Conservation (phyloP, 2,329 filamentous ascomycete genomes). For the Fusarium hainanense region DNA sequence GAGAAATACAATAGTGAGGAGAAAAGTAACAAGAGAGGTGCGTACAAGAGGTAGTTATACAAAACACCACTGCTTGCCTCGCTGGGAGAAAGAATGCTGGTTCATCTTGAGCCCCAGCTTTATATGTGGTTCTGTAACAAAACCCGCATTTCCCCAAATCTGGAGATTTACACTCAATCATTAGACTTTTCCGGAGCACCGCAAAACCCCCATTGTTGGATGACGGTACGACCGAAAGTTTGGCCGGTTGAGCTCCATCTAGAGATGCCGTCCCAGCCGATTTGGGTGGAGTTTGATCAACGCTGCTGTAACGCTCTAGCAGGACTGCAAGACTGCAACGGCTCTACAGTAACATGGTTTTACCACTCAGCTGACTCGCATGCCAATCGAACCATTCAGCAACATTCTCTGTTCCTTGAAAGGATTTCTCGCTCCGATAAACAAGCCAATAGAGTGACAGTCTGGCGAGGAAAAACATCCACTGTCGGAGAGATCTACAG, state of each 20-base stretch:
- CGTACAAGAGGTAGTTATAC: background rate
- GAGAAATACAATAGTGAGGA: no score
- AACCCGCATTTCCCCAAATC: slow-evolving; percentile 1
- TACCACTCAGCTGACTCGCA: slow-evolving; percentile 9
- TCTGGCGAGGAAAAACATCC: no score
- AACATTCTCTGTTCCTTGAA: background rate
- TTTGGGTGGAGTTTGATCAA: slow-evolving; percentile 26
- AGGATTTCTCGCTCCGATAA: slow-evolving; percentile 19
- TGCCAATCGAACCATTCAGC: slow-evolving; percentile 15
- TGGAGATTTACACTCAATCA: slow-evolving; percentile 19
- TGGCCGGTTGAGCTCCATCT: slow-evolving; percentile 39
- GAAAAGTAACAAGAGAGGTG: no score
- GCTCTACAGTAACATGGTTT: slow-evolving; percentile 9
- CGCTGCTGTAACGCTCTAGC: background rate
- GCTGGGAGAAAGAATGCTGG: no score
- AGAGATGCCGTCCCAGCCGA: slow-evolving; percentile 36
- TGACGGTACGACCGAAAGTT: slow-evolving; percentile 43
- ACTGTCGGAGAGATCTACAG: slow-evolving; percentile 17
- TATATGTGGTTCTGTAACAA: slow-evolving; percentile 18
- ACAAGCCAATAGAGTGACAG: no score
- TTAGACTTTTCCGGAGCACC: slow-evolving; percentile 37
- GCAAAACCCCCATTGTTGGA: slow-evolving; percentile 22
- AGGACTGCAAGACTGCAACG: background rate
- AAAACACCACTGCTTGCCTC: background rate
- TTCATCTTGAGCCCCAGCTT: slow-evolving; percentile 19